Evolutionary conservation across 345 rosid genomes (phyloP).

Genomic region (Euphorbia lathyris): DNA sequence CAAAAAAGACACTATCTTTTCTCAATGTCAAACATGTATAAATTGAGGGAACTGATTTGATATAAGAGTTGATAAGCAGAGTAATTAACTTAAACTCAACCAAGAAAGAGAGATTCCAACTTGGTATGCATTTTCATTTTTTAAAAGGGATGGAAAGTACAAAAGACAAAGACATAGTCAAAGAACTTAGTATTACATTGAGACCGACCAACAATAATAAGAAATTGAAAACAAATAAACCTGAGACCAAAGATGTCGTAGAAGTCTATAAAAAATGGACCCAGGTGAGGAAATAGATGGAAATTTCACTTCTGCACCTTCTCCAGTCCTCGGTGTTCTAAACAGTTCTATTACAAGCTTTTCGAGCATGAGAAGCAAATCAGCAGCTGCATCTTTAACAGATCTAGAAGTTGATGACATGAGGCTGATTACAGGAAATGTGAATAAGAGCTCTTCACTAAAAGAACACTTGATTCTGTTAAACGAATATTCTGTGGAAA

Average conservation of each 20-base stretch:
- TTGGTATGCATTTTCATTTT: not conserved
- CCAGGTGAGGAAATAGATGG: conserved; percentile 55
- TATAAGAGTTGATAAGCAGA: conserved; percentile 6
- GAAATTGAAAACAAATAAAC: conserved; percentile 35
- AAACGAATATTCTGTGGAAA: conserved; percentile 39
- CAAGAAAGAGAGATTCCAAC: not conserved
- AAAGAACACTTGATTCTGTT: conserved; percentile 33
- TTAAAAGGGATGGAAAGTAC: not conserved
- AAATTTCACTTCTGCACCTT: conserved; percentile 33
- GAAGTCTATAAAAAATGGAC: conserved; percentile 56
- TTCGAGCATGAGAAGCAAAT: conserved; percentile 66
- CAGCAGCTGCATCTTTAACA: conserved; percentile 67
- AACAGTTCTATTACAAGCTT: conserved; percentile 47
- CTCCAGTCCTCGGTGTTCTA: conserved; percentile 42
- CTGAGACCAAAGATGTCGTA: conserved; percentile 79
- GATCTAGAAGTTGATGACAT: conserved; percentile 80
- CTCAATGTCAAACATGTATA: not conserved
- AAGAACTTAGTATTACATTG: not conserved
- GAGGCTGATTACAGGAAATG: conserved; percentile 65
- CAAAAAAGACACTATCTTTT: not conserved
- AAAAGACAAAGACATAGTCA: not conserved
- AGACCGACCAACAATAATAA: not conserved
- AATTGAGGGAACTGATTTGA: not conserved
- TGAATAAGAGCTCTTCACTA: conserved; percentile 62
- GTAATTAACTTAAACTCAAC: conserved; percentile 13